Evolutionary conservation across 2,329 filamentous ascomycete genomes (phyloP), one percentile per base, ranked within the genome.

Genomic region (Exophiala xenobiotica): DNA sequence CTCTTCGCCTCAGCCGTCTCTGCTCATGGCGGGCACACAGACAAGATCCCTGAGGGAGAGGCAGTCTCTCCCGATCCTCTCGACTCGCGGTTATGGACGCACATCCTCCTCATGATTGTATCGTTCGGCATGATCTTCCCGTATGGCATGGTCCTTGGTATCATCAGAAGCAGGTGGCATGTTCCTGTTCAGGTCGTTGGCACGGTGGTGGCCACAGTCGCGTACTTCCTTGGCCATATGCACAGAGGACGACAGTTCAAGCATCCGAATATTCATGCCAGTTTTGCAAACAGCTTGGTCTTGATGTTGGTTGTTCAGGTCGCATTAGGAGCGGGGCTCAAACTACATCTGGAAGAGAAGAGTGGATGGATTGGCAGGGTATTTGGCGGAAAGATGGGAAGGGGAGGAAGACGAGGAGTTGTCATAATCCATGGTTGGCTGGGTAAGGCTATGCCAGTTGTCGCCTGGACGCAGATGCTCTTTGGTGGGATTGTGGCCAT

Each of bases 61-160:
- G 77, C 80, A 23, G 74, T 88, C 63, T 88, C 87, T n/a, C 64
- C 70, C 39, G 88, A 92, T 26, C 88, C 88, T 1, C 79, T 92
- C 62, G 93, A 97, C 69, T 79, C 85, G 35, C 89, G 84, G 64
- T 72, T 99, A 81, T 99, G 93, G 93, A 78, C 86, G 61, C 93
- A 99, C 72, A 97, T 99, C 65, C 78, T 96, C 54, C 71, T 95
- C 39, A 91, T 96, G 78, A 86, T 85, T 68, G 66, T 93, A 52
- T 83, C 90, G 51, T 97, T 95, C 76, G 93, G 93, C 56, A 78
- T 99, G 61, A 81, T 97, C 53, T 97, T 96, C 65, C 93, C 93
- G 8, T 78, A 89, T 12, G 93, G 93, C 63, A 97, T 99, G 92
- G 90, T 97, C 35, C 76, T 96, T 14, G 92, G 92, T 53, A 91